Evolutionary conservation across 2,329 filamentous ascomycete genomes (phyloP).

Genomic region (Colletotrichum magnum): DNA sequence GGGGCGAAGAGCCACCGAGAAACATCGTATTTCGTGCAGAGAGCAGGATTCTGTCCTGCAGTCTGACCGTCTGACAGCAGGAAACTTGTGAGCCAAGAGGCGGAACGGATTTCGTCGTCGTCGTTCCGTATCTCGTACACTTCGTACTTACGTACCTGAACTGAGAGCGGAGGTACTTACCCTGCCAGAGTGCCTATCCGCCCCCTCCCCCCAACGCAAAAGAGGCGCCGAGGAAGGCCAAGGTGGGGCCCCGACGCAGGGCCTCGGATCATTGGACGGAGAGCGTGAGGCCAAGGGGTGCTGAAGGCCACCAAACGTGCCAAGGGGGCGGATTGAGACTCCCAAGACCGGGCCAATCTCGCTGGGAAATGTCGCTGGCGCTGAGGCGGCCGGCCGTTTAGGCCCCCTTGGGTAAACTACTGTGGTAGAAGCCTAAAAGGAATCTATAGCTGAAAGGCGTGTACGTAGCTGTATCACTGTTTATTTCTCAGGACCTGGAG

Average conservation of each 20-base stretch:
- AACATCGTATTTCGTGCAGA: background rate
- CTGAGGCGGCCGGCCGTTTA: background rate
- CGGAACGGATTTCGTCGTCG: constrained; percentile 11
- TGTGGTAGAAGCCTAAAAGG: too few relatives aligned
- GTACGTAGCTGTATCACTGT: too few relatives aligned
- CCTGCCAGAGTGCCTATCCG: background rate
- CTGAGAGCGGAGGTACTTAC: background rate
- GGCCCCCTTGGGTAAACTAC: too few relatives aligned
- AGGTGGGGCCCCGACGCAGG: constrained; percentile 25
- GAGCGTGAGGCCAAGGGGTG: constrained; percentile 11
- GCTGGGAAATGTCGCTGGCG: constrained; percentile 10
- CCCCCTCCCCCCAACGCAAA: background rate
- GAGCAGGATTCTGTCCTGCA: background rate
- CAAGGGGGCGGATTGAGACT: constrained; percentile 27
- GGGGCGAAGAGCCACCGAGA: too few relatives aligned
- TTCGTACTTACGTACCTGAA: background rate
- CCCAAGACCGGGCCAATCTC: constrained; percentile 22
- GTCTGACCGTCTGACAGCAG: constrained; percentile 8
- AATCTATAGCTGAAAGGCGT: too few relatives aligned
- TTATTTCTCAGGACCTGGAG: too few relatives aligned
- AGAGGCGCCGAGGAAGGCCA: constrained; percentile 22
- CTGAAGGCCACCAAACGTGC: constrained; percentile 25
- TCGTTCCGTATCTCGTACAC: background rate
- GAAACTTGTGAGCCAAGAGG: constrained; percentile 11
- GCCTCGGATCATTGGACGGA: constrained; percentile 20